Evolutionary conservation across 1,139 yeast species (phyloP), one percentile per base, ranked within the genome.

Genomic region (Candida pseudoviswanathii): DNA sequence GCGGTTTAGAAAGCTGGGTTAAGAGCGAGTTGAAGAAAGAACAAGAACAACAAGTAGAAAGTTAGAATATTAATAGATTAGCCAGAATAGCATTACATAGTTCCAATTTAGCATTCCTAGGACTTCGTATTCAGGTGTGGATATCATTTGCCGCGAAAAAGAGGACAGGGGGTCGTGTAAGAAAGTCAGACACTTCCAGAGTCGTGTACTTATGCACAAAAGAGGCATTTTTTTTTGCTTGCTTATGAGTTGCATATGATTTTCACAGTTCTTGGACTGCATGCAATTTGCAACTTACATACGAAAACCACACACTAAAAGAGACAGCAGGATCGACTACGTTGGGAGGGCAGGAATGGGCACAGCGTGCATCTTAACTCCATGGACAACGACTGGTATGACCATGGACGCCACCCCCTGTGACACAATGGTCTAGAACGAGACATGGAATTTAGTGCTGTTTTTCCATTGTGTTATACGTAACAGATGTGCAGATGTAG

Each of bases 1-100:
- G 99, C 45, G 99, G 99, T 47, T 82, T 94, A 54, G 99, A 94
- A 78, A 96, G 96, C 43, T 94, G 99, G 99, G 98, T 94, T 54
- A 87, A 82, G 70, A 80, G 92, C 42, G 89, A 88, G 68, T 75
- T 88, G 70, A 70, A 59, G 63, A 58, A 49, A 47, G 47, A 55
- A 26, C 26, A 33, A 3, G 7, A 43, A 32, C 7, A 21, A 29
- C n/a, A 29, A 21, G 30, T 41, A 29, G 24, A 30, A n/a, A n/a
- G n/a, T n/a, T n/a, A n/a, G n/a, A n/a, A n/a, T n/a, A n/a, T n/a
- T n/a, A n/a, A n/a, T n/a, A n/a, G n/a, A n/a, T n/a, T n/a, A n/a
- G n/a, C n/a, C n/a, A n/a, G n/a, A n/a, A n/a, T n/a, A n/a, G n/a
- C n/a, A n/a, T n/a, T n/a, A n/a, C n/a, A n/a, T n/a, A n/a, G n/a